These are phyloP conservation scores for Umbelopsis sp. DNA, from an alignment of 371 early-diverging fungal genomes.

Conservation along the genomic window DNA sequence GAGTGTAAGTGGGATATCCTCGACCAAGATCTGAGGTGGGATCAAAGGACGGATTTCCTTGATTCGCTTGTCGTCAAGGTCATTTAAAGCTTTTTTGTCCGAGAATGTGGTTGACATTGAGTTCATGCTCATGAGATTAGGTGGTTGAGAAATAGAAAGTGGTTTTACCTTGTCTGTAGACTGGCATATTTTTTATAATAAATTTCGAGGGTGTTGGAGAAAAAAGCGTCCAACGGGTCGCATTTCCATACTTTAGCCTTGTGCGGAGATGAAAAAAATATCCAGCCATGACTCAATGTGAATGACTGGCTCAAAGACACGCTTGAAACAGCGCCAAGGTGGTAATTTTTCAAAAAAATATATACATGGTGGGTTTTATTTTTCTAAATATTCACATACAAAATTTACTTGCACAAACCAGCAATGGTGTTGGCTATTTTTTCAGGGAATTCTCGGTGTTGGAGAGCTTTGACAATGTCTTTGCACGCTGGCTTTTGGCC, in stretches of 20 bases:
- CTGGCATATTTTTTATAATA: neutral
- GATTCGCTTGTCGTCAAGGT: conserved; percentile 93
- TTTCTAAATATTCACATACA: too few species aligned
- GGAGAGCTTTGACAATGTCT: conserved; percentile 39
- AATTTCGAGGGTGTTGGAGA: neutral
- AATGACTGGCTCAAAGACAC: neutral
- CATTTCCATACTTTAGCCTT: neutral
- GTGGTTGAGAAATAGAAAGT: neutral
- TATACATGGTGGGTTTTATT: too few species aligned
- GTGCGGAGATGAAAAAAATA: conserved; percentile 13
- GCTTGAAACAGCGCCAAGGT: neutral
- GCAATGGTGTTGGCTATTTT: conserved; percentile 49
- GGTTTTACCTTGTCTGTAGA: conserved; percentile 17
- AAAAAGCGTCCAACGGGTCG: neutral
- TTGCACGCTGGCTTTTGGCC: conserved; percentile 43
- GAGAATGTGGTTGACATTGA: neutral
- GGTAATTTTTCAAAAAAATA: too few species aligned
- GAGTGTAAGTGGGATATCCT: conserved; percentile 78
- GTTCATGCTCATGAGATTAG: neutral
- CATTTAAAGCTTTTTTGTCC: conserved; percentile 71
- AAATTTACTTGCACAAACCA: conserved; percentile 25
- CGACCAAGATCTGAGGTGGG: conserved; percentile 94
- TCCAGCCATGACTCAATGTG: conserved; percentile 9
- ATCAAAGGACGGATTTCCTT: conserved; percentile 88
- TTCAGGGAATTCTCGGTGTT: conserved; percentile 51